phyloP scores from a whole-genome alignment of 176 grass and related monocot genomes.

The Eragrostis nindensis region DNA sequence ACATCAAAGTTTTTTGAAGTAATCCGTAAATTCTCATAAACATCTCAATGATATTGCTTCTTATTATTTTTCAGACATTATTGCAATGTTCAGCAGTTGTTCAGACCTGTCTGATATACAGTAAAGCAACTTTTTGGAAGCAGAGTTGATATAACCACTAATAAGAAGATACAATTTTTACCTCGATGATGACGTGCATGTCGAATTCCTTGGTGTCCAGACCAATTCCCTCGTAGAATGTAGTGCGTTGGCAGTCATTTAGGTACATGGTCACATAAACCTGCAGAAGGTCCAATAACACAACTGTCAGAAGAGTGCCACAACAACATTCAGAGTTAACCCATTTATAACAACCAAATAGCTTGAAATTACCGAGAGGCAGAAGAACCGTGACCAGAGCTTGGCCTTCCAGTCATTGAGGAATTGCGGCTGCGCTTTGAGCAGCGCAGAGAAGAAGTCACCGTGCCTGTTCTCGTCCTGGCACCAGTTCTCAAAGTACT shows the following conservation, averaged over 20 bases:
- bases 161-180: conserved; percentile 39
- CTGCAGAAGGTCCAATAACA: conserved; percentile 38
- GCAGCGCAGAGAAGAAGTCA: conserved; percentile 89
- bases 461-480: conserved; percentile 97
- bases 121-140: conserved; percentile 18
- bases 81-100: conserved; percentile 19
- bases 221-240: conserved; percentile 95
- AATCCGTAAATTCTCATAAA: conserved; percentile 19
- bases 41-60: background rate
- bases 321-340: background rate
- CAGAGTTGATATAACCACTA: background rate
- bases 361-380: conserved; percentile 78
- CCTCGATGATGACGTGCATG: conserved; percentile 99
- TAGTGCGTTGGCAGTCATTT: conserved; percentile 87
- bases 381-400: conserved; percentile 98
- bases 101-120: conserved; percentile 1
- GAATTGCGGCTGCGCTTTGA: conserved; percentile 96
- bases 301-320: conserved; percentile 11
- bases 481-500: conserved; percentile 99
- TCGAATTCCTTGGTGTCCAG: conserved; percentile 95
- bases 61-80: conserved; percentile 18
- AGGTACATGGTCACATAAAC: conserved; percentile 99
- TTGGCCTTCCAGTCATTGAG: conserved; percentile 99
- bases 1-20: background rate
- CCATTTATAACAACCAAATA: conserved; percentile 14